Percentiles rank a stretch among this genome's conserved stretches.
Conservation (phyloP, 768 basidiomycete species). For the Lyophyllum atratum region DNA sequence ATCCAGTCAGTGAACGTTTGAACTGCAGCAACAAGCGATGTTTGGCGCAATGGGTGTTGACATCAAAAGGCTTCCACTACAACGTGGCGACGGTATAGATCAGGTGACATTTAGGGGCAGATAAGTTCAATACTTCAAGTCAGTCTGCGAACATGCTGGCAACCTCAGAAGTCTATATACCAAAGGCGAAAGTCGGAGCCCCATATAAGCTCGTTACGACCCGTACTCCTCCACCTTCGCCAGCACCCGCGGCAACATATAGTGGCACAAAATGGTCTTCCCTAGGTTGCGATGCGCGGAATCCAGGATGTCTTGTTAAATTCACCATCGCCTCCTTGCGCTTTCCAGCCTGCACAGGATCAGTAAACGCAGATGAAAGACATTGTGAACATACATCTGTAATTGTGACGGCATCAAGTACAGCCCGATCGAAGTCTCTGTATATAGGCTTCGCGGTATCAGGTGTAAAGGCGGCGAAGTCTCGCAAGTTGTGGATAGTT, state of each 20-base stretch:
- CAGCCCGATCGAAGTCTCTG: slow-evolving; percentile 60
- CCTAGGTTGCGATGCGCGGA: slow-evolving; percentile 70
- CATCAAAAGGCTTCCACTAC: slow-evolving; percentile 6
- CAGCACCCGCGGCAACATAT: slow-evolving; percentile 76
- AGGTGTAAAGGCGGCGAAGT: slow-evolving; percentile 51
- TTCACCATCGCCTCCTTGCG: slow-evolving; percentile 57
- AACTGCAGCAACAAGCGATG: slow-evolving; percentile 11
- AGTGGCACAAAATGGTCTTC: slow-evolving; percentile 84
- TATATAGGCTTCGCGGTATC: slow-evolving; percentile 46
- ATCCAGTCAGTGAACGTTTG: slow-evolving; percentile 13
- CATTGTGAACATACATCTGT: slow-evolving; percentile 38
- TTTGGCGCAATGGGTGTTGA: background rate
- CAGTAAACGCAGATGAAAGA: background rate
- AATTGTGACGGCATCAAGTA: slow-evolving; percentile 53
- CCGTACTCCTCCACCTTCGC: slow-evolving; percentile 52
- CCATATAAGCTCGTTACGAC: slow-evolving; percentile 58
- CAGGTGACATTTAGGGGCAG: slow-evolving; percentile 8
- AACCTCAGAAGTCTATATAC: slow-evolving; percentile 42
- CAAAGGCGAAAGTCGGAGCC: slow-evolving; percentile 68
- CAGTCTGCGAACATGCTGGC: no score
- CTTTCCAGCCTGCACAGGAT: slow-evolving; percentile 39
- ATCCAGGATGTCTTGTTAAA: slow-evolving; percentile 60
- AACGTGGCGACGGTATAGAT: slow-evolving; percentile 14
- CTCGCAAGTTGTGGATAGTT: slow-evolving; percentile 65
- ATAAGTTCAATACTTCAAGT: no score